Evolutionary conservation across 495 filamentous ascomycete species (phyloP), one percentile per base, ranked within the genome.

Genomic region (Aspergillus diversus): DNA sequence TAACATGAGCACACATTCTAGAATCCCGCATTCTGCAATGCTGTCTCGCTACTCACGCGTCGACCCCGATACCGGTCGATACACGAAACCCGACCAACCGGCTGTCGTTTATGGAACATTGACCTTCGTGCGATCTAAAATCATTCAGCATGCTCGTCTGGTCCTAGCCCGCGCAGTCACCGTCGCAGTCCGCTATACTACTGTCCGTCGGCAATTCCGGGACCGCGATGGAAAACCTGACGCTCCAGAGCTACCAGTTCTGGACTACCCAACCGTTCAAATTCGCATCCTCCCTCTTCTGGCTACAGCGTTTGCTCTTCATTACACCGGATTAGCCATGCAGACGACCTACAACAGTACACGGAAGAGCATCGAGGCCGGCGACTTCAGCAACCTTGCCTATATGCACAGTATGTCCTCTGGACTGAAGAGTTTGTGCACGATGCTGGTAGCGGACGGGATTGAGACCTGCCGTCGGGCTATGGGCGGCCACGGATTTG

Each of bases 401-500:
- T 71, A 82, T 50, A 74, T 84, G 66, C 81, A 84, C 50, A 78
- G 76, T 31, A 76, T 79, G 66, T 79, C 75, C 5, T 80, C 77
- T 34, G 81, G 79, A 13, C 58, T 84, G 53, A 84, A 83, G 64
- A 81, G 77, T 61, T 63, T 82, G n/a, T 81, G 80, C 42, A 83
- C 80, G 0, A 79, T 70, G 63, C 69, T 80, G 17, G 77, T 79
- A 6, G 80, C 80, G 5, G 77, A 83, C 67, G 79, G 80, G 0
- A 81, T 82, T 48, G 80, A 84, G 64, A 80, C 74, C 5, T 82
- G 80, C 63, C 73, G 81, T 39, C 69, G 80, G 12, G 77, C 78
- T 1, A 71, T 81, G 73, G 80, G 81, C 21, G 81, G 81, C 5
- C 80, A 84, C 63, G 81, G 80, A 2, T 84, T 80, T 59, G 78